phyloP scores from a whole-genome alignment of 352 stramenopile genomes.

The Phytophthora cryptogea region DNA sequence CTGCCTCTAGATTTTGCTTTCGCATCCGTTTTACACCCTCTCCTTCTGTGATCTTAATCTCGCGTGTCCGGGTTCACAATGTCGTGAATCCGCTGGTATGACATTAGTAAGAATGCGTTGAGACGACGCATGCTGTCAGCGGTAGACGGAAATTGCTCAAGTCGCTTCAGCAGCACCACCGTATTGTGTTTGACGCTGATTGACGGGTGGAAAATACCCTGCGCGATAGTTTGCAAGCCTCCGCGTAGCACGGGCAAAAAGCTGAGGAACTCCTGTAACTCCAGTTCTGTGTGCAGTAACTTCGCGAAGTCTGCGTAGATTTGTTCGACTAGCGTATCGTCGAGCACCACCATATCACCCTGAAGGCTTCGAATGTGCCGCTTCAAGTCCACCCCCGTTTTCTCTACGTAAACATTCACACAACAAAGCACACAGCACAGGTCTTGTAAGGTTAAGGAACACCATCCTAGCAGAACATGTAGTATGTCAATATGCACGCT shows the following conservation, averaged over 20 bases:
- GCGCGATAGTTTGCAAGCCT: slow-evolving; percentile 79
- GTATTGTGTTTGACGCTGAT: slow-evolving; percentile 92
- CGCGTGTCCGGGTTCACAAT: slow-evolving; percentile 67
- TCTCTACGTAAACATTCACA: slow-evolving; percentile 68
- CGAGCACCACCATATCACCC: slow-evolving; percentile 72
- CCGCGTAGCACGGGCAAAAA: slow-evolving; percentile 78
- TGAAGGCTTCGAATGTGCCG: slow-evolving; percentile 81
- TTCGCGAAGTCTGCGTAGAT: slow-evolving; percentile 85
- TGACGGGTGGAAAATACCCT: slow-evolving; percentile 85
- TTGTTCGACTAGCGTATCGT: slow-evolving; percentile 77
- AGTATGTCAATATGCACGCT: slow-evolving; percentile 3
- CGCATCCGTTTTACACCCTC: background rate
- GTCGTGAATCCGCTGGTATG: slow-evolving; percentile 82
- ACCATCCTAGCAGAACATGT: slow-evolving; percentile 19
- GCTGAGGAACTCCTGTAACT: slow-evolving; percentile 86
- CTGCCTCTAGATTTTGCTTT: slow-evolving; percentile 5
- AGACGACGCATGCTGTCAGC: slow-evolving; percentile 66
- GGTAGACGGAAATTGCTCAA: slow-evolving; percentile 81
- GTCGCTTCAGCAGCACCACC: slow-evolving; percentile 83
- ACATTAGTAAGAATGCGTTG: slow-evolving; percentile 86
- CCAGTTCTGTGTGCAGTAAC: slow-evolving; percentile 71
- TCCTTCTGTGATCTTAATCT: slow-evolving; percentile 13
- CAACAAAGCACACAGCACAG: slow-evolving; percentile 33
- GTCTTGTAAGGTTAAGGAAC: slow-evolving; percentile 51
- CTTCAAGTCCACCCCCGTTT: slow-evolving; percentile 81